Base-by-base conservation (phyloP, 805 yeast genomes). In the Nematodospora valgi region DNA sequence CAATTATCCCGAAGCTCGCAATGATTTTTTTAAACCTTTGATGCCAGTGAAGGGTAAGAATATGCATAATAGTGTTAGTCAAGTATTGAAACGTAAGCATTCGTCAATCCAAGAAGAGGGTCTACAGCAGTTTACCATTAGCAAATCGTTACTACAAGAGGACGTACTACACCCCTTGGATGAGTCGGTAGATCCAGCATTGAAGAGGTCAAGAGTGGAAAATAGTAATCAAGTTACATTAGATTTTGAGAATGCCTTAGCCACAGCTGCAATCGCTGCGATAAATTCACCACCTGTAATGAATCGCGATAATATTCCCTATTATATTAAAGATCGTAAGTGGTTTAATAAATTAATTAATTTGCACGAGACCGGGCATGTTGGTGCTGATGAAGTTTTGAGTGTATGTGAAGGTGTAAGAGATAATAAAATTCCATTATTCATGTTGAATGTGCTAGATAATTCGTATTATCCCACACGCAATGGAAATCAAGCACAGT, bases 341-440 rank as follows among this genome's bases (percentile, higher is more conserved):
- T 62, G 68, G 68, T 59, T 62, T 40, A 60, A 56, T 35, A 60
- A 52, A 33, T 45, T 62, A 29, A 50, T 62, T 6, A 36, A 44
- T 7, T 43, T 61, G 27, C 52, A 58, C 34, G 62, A 59, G 14
- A 37, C 44, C 10, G 55, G 52, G 8, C 48, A 45, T 23, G 37
- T 62, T 2, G 50, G 49, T 5, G 48, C 56, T 2, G 51, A 51
- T 18, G 68, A 62, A 21, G 64, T 62, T 3, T 45, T 62, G 15
- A 34, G 49, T 11, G 54, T 62, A 1, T 56, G 63, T 29, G 65
- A 61, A 34, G 68, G 67, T 1, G 59, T 62, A 1, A 45, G 67
- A 30, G 68, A 62, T 36, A 55, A 54, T n/a, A 60, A 53, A 37
- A 58, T 62, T 16, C 68, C 67, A 2, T 37, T 52, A 16, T 58